These are phyloP conservation scores for Metahyphopichia silvanorum DNA, from an alignment of 805 yeast species.

Conservation along the genomic window DNA sequence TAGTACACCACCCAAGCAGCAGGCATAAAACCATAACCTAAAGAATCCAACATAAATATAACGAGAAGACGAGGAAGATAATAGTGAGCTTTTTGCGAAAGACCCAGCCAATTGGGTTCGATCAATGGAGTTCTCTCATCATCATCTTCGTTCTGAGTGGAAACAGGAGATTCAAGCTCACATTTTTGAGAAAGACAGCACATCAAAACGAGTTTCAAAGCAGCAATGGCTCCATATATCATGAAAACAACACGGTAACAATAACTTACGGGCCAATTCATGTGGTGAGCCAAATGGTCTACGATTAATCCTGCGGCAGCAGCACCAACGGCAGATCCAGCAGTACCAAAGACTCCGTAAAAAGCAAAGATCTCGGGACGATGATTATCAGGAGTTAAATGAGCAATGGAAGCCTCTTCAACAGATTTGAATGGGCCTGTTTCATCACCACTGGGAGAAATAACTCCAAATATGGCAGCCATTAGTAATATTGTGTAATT, in stretches of 20 bases:
- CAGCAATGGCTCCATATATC: constrained; percentile 54
- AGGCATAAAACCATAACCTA: constrained; percentile 88
- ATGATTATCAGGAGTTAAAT: constrained; percentile 60
- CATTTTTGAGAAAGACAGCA: constrained; percentile 49
- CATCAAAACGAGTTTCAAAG: constrained; percentile 49
- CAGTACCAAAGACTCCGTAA: constrained; percentile 64
- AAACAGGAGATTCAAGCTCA: constrained; percentile 36
- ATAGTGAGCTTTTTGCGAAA: constrained; percentile 41
- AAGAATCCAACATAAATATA: constrained; percentile 79
- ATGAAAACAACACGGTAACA: constrained; percentile 59
- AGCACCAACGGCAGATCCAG: constrained; percentile 76
- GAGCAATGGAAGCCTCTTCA: constrained; percentile 82
- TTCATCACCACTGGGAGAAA: constrained; percentile 86
- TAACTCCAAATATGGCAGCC: constrained; percentile 82
- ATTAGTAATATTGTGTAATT: constrained; percentile 53
- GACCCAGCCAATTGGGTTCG: constrained; percentile 15
- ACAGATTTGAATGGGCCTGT: constrained; percentile 88
- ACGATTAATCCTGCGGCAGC: constrained; percentile 58
- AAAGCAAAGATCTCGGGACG: constrained; percentile 75
- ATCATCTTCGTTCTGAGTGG: constrained; percentile 18
- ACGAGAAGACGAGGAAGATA: constrained; percentile 48
- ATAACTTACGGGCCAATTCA: constrained; percentile 29
- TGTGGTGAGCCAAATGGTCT: constrained; percentile 35
- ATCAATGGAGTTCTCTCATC: constrained; percentile 4
- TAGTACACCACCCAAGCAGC: constrained; percentile 86